phyloP scores from a whole-genome alignment of 208 protist genomes.

The Wallacemonas collosoma region DNA sequence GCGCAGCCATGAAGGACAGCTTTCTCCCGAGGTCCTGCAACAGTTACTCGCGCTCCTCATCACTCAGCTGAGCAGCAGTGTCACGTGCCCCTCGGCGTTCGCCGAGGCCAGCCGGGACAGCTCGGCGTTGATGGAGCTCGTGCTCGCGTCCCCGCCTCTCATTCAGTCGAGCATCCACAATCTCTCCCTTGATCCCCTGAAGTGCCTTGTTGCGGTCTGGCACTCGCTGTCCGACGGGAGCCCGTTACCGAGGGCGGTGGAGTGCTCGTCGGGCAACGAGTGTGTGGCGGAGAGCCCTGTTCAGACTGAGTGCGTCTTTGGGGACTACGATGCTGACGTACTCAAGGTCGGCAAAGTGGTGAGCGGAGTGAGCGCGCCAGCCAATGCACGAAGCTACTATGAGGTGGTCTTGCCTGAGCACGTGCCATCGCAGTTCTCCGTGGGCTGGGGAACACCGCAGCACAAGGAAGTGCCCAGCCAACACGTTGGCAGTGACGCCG shows the following conservation, averaged over 20 bases:
- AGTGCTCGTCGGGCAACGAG: constrained; percentile 32
- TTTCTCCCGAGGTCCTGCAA: constrained; percentile 26
- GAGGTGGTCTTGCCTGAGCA: constrained; percentile 82
- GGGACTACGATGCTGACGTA: constrained; percentile 65
- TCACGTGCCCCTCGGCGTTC: constrained; percentile 26
- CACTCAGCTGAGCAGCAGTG: constrained; percentile 67
- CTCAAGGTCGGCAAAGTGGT: constrained; percentile 89
- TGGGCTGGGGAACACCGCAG: constrained; percentile 82
- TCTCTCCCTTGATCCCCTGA: constrained; percentile 70
- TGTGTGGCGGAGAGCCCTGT: constrained; percentile 28
- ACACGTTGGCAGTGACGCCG: constrained; percentile 85
- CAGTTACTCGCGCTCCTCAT: constrained; percentile 79
- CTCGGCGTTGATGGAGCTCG: constrained; percentile 78
- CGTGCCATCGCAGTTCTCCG: constrained; percentile 67
- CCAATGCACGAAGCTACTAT: constrained; percentile 81
- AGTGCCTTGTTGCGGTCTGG: constrained; percentile 83
- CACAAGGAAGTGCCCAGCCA: constrained; percentile 84
- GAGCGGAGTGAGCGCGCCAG: constrained; percentile 45
- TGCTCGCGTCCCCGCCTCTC: constrained; percentile 49
- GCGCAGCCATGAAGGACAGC: constrained; percentile 25
- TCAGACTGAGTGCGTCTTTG: constrained; percentile 71
- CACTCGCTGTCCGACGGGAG: constrained; percentile 45
- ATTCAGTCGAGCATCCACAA: constrained; percentile 43
- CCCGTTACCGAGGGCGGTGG: constrained; percentile 69
- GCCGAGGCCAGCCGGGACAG: constrained; percentile 67